Evolutionary conservation across 129 eudicot genomes (phyloP).

Genomic region (Calendula officinalis): DNA sequence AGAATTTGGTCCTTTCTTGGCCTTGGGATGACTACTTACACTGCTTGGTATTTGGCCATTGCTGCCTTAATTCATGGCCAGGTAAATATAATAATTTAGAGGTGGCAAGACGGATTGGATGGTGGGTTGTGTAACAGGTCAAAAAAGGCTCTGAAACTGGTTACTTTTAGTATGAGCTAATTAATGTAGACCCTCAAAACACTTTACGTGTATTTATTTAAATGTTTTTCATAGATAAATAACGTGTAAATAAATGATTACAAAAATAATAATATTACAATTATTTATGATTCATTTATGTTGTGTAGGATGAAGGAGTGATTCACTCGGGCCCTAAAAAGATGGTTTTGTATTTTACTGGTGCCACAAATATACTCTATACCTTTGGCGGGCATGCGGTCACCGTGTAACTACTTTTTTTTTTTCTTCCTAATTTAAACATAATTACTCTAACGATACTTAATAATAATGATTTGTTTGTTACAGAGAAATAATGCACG

Average conservation of each 20-base stretch:
- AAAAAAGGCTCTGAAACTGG: background rate
- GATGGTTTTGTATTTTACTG: constrained; percentile 61
- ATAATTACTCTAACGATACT: background rate
- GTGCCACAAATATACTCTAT: constrained; percentile 72
- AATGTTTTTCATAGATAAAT: background rate
- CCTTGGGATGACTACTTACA: constrained; percentile 74
- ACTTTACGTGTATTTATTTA: too few species aligned
- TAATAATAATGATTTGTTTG: background rate
- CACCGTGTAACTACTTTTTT: constrained; percentile 54
- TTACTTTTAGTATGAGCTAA: background rate
- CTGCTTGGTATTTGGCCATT: constrained; percentile 72
- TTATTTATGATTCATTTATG: background rate
- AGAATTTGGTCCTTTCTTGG: constrained; percentile 80
- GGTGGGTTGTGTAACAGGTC: background rate
- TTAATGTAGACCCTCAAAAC: too few species aligned
- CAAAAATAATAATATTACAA: too few species aligned
- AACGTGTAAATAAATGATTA: too few species aligned
- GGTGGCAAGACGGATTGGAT: background rate
- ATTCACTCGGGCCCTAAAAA: constrained; percentile 61
- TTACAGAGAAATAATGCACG: constrained; percentile 70
- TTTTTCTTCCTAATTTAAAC: background rate
- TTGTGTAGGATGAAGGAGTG: constrained; percentile 52
- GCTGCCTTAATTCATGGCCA: constrained; percentile 71
- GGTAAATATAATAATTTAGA: constrained; percentile 28
- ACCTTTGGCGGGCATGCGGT: constrained; percentile 86